Evolutionary conservation across 148 eudicot genomes (phyloP).

Genomic region (Chenopodium berlandieri): DNA sequence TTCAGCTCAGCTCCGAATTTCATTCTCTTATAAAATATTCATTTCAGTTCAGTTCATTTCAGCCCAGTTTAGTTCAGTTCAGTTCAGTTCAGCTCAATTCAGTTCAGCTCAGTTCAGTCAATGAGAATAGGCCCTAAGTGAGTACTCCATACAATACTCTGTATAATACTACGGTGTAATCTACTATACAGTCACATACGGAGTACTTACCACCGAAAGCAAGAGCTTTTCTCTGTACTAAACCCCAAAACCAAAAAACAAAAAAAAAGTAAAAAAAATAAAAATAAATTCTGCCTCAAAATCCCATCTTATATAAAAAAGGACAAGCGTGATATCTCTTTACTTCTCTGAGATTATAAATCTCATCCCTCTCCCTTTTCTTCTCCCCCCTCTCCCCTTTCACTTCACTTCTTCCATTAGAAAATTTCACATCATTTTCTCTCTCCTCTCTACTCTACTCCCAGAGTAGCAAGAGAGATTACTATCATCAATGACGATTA

Average conservation of each 20-base stretch:
- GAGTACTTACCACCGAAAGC: background rate
- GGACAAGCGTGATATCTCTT: slow-evolving; percentile 49
- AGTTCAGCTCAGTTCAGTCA: no score
- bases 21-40: no score
- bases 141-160: no score
- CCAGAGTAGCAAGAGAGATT: slow-evolving; percentile 17
- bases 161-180: no score
- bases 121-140: no score
- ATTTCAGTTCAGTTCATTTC: no score
- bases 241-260: background rate
- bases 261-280: background rate
- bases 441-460: slow-evolving; percentile 31
- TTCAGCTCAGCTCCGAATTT: no score
- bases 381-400: slow-evolving; percentile 18
- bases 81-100: no score
- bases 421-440: slow-evolving; percentile 7
- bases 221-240: background rate
- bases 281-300: slow-evolving; percentile 5
- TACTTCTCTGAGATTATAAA: slow-evolving; percentile 19
- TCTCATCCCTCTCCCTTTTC: slow-evolving; percentile 13
- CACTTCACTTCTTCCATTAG: slow-evolving; percentile 21
- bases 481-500: slow-evolving; percentile 14
- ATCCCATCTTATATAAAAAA: slow-evolving; percentile 35
- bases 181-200: no score
- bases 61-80: no score